A percentile compares a stretch with the other conserved stretches of the same genome.
phyloP scores from a whole-genome alignment of 2,329 filamentous ascomycete genomes.

The Ophiostoma ips region DNA sequence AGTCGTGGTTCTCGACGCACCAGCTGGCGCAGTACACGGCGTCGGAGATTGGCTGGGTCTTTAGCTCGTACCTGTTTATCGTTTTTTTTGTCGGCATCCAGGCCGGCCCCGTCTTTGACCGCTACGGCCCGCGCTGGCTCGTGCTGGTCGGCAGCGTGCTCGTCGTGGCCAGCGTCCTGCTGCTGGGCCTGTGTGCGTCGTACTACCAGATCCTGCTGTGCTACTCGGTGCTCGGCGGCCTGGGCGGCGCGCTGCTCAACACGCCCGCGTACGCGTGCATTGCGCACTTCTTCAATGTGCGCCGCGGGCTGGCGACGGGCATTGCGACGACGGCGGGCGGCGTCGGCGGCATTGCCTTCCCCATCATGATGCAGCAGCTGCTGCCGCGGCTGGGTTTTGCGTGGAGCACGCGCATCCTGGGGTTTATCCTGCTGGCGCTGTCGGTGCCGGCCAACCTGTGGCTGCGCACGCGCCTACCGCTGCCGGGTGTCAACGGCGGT shows the following conservation, averaged over 20 bases:
- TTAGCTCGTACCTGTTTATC: slow-evolving; percentile 66
- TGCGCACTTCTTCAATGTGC: slow-evolving; percentile 64
- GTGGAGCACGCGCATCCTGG: slow-evolving; percentile 36
- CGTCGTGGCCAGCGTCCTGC: slow-evolving; percentile 46
- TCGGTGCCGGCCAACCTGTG: slow-evolving; percentile 33
- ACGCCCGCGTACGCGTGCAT: slow-evolving; percentile 62
- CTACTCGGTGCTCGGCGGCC: slow-evolving; percentile 58
- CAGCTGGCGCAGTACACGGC: slow-evolving; percentile 55
- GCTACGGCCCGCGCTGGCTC: slow-evolving; percentile 54
- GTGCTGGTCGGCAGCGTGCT: slow-evolving; percentile 49
- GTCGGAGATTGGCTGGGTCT: slow-evolving; percentile 72
- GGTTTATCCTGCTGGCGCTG: slow-evolving; percentile 34
- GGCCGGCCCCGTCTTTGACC: slow-evolving; percentile 70
- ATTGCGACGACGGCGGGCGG: slow-evolving; percentile 62
- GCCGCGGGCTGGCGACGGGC: slow-evolving; percentile 64
- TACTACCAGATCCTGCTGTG: slow-evolving; percentile 74
- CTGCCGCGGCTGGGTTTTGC: slow-evolving; percentile 33
- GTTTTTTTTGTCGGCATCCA: slow-evolving; percentile 73
- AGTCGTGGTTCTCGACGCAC: slow-evolving; percentile 60
- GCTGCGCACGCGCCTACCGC: slow-evolving; percentile 35
- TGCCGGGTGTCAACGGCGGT: slow-evolving; percentile 31
- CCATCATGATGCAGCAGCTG: slow-evolving; percentile 31
- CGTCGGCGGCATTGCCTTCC: slow-evolving; percentile 54
- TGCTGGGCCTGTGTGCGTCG: slow-evolving; percentile 53
- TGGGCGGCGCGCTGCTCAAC: slow-evolving; percentile 63